Conservation (phyloP, 169 alveolate species). For the Babesia bovis region DNA sequence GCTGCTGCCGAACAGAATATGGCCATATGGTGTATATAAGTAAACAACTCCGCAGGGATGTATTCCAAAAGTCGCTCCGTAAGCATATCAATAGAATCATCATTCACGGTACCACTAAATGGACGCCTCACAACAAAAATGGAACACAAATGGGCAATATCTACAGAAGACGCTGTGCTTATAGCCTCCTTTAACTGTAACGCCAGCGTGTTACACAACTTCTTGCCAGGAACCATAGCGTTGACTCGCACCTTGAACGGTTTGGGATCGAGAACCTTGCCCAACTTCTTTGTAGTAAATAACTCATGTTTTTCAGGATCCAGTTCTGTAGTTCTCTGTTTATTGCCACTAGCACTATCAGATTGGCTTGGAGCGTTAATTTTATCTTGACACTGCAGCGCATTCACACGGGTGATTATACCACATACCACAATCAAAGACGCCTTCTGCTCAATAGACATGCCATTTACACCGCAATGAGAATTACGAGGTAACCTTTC, state of each 20-base stretch:
- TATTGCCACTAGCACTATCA: background rate
- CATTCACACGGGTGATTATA: no score
- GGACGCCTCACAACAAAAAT: constrained; percentile 50
- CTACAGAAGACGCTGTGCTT: constrained; percentile 13
- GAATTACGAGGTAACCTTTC: background rate
- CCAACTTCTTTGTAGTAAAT: constrained; percentile 41
- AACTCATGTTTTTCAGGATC: constrained; percentile 62
- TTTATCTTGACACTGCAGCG: no score
- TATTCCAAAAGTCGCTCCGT: constrained; percentile 12
- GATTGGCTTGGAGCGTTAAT: no score
- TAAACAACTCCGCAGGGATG: constrained; percentile 24
- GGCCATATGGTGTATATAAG: constrained; percentile 20
- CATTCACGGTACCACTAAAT: constrained; percentile 58
- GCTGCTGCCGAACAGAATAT: constrained; percentile 35
- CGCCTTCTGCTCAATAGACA: constrained; percentile 43
- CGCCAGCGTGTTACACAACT: constrained; percentile 38
- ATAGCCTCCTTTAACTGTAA: constrained; percentile 53
- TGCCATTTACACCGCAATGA: constrained; percentile 23
- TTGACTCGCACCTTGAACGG: constrained; percentile 58
- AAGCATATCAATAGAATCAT: constrained; percentile 56
- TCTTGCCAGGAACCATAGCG: constrained; percentile 61
- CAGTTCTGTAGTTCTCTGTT: constrained; percentile 25
- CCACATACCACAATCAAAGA: constrained; percentile 41
- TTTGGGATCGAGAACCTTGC: constrained; percentile 62
- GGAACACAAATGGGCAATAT: constrained; percentile 34